phyloP scores from a whole-genome alignment of 768 basidiomycete genomes.

The Filobasidium floriforme region DNA sequence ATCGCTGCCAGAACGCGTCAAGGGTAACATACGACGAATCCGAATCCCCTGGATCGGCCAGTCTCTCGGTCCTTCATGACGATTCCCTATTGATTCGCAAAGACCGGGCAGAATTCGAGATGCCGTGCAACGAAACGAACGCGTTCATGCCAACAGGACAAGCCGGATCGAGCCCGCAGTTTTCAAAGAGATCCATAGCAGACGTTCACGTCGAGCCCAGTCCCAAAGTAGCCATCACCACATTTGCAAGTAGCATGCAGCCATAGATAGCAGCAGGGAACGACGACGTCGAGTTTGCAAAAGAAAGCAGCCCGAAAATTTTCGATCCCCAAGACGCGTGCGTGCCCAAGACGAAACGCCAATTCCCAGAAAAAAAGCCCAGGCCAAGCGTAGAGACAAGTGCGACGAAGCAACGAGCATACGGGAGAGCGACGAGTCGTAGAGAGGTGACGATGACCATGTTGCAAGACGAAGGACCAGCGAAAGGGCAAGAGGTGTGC shows the following conservation, averaged over 20 bases:
- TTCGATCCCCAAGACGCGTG: no score
- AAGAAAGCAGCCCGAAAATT: no score
- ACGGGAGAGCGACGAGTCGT: not conserved
- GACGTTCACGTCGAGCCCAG: no score
- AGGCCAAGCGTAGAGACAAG: not conserved
- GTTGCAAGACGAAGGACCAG: conserved; percentile 5
- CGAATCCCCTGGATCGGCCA: conserved; percentile 91
- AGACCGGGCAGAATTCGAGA: not conserved
- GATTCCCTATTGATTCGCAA: conserved; percentile 60
- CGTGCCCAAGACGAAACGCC: no score
- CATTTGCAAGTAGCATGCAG: no score
- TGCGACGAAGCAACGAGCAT: conserved; percentile 5
- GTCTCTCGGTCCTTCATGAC: conserved; percentile 99
- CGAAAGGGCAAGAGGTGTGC: conserved; percentile 11
- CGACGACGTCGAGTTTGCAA: no score
- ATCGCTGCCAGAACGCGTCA: conserved; percentile 6
- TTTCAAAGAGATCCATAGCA: no score
- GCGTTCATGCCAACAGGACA: conserved; percentile 11
- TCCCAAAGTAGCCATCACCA: no score
- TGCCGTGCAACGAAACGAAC: conserved; percentile 1
- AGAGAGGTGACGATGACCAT: not conserved
- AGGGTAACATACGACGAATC: conserved; percentile 62
- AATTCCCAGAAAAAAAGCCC: no score
- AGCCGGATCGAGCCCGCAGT: conserved; percentile 19
- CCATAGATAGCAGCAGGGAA: no score